Conservation (phyloP, 2,329 filamentous ascomycete species). For the Ophiostoma tasmaniense region DNA sequence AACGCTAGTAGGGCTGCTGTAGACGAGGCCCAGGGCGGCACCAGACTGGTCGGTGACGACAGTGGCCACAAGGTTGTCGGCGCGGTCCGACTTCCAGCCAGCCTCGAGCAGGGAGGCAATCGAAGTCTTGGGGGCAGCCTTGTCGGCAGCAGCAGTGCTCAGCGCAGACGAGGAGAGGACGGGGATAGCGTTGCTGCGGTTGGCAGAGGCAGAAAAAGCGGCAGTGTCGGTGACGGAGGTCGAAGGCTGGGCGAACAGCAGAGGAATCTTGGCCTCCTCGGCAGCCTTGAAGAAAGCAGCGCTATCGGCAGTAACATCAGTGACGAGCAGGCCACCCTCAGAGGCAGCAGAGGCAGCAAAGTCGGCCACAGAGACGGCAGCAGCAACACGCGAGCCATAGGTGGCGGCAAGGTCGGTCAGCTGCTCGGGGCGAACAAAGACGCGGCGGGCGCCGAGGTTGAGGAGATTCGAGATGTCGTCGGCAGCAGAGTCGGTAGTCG, state of each 20-base stretch:
- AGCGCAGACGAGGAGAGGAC: conserved; percentile 64
- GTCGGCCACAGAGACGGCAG: conserved; percentile 34
- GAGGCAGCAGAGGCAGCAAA: conserved; percentile 25
- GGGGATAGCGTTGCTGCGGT: conserved; percentile 53
- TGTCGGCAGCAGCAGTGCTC: conserved; percentile 64
- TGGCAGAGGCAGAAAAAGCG: conserved; percentile 39
- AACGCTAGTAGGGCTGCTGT: conserved; percentile 87
- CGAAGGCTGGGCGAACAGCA: conserved; percentile 43
- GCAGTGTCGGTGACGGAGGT: conserved; percentile 36
- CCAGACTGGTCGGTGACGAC: conserved; percentile 85
- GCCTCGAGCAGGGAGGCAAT: conserved; percentile 63
- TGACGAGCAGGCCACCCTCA: conserved; percentile 44
- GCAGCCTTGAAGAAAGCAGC: conserved; percentile 38
- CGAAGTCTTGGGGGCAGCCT: conserved; percentile 44
- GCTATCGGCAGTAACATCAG: conserved; percentile 38
- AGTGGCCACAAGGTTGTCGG: conserved; percentile 79
- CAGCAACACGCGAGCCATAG: conserved; percentile 49
- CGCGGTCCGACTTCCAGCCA: conserved; percentile 70
- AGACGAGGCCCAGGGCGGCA: conserved; percentile 78
- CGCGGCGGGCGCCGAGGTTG: conserved; percentile 74
- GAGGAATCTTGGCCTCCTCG: conserved; percentile 34
- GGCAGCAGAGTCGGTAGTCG: conserved; percentile 34
- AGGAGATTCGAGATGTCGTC: conserved; percentile 74
- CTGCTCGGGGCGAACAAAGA: conserved; percentile 69
- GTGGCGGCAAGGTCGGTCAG: conserved; percentile 46